phyloP scores from a whole-genome alignment of 2,329 filamentous ascomycete genomes.

The Eutypa lata region DNA sequence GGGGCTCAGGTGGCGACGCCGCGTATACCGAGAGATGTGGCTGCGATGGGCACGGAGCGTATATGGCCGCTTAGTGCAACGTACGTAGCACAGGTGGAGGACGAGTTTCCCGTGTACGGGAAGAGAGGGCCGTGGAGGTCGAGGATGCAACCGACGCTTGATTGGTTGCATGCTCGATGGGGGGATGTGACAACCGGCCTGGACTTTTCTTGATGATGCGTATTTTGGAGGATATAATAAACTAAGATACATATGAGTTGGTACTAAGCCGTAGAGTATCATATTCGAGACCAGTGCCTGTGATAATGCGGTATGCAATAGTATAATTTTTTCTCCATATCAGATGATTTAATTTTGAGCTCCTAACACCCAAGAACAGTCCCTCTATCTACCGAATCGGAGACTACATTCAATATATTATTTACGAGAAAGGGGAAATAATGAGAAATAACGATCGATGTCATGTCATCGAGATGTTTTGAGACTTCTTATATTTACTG shows the following conservation, averaged over 20 bases:
- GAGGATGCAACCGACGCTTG: neutral
- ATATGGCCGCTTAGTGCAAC: slow-evolving; percentile 16
- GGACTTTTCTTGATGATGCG: neutral
- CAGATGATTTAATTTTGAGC: too few species aligned
- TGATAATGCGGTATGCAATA: too few species aligned
- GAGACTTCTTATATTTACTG: too few species aligned
- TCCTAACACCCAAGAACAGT: too few species aligned
- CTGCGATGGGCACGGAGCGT: slow-evolving; percentile 1
- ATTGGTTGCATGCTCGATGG: slow-evolving; percentile 10
- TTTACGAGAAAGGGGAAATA: too few species aligned
- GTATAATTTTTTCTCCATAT: too few species aligned
- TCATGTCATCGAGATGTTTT: too few species aligned
- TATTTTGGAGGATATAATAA: neutral
- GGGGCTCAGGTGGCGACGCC: slow-evolving; percentile 43
- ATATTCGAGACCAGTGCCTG: too few species aligned
- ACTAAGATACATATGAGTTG: neutral
- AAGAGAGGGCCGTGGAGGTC: slow-evolving; percentile 9
- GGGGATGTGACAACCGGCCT: slow-evolving; percentile 9
- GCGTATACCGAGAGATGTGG: slow-evolving; percentile 28
- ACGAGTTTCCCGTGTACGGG: slow-evolving; percentile 8
- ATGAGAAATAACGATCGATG: too few species aligned
- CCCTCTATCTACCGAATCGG: too few species aligned
- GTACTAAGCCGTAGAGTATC: too few species aligned
- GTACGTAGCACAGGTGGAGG: slow-evolving; percentile 2
- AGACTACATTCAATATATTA: too few species aligned